Conservation (phyloP, 1,284 basidiomycete genomes). For the Tylopilus sp. region DNA sequence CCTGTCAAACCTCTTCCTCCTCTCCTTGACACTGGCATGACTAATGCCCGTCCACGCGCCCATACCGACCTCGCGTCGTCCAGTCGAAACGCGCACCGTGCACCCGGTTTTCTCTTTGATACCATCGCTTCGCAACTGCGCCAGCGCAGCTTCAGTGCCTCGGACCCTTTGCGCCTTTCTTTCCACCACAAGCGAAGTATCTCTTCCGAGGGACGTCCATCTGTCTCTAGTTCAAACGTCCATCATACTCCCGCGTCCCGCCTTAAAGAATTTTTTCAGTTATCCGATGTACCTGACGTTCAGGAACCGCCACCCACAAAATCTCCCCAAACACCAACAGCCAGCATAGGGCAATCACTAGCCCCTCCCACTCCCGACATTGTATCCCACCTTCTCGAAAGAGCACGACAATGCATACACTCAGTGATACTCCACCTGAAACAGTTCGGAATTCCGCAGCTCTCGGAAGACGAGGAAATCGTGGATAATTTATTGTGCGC, state of each 20-base stretch:
- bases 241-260: constrained; percentile 10
- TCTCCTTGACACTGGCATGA: neutral
- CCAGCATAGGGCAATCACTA: constrained; percentile 8
- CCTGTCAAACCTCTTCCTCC: constrained; percentile 19
- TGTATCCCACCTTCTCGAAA: constrained; percentile 42
- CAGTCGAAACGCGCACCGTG: constrained; percentile 17
- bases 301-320: constrained; percentile 3
- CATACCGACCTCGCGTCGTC: constrained; percentile 32
- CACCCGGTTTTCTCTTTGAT: constrained; percentile 17
- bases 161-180: constrained; percentile 9
- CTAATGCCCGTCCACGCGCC: constrained; percentile 31
- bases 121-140: constrained; percentile 21
- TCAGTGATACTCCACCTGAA: constrained; percentile 38
- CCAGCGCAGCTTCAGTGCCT: constrained; percentile 27
- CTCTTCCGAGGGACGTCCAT: constrained; percentile 9
- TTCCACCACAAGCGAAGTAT: constrained; percentile 7
- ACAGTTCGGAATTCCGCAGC: constrained; percentile 42
- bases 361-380: constrained; percentile 30
- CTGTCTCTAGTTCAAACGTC: constrained; percentile 1
- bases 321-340: constrained; percentile 3
- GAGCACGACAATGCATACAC: constrained; percentile 34
- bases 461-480: constrained; percentile 38
- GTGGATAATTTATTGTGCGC: constrained; percentile 37
- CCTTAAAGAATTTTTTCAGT: constrained; percentile 10
- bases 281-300: constrained; percentile 13